phyloP scores from a whole-genome alignment of 805 yeast species.

The Wickerhamomyces xylosicus region DNA sequence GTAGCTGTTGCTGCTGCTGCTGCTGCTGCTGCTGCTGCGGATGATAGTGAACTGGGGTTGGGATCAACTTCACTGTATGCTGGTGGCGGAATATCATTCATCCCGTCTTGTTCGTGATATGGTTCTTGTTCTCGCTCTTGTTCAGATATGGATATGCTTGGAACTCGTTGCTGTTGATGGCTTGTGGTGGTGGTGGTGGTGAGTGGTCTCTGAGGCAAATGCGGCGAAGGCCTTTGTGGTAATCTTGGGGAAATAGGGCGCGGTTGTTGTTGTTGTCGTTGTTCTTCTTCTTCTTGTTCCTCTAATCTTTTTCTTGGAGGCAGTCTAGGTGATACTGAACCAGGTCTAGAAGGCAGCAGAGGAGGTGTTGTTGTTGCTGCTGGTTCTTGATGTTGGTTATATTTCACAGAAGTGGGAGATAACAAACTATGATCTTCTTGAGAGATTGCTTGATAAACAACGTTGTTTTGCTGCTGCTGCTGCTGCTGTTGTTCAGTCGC shows the following conservation, averaged over 20 bases:
- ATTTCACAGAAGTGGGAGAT: not conserved
- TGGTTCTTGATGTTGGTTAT: not conserved
- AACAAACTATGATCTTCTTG: not conserved
- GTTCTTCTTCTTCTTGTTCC: no score
- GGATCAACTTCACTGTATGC: slow-evolving; percentile 24
- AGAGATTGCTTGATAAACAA: not conserved
- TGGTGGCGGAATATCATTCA: slow-evolving; percentile 21
- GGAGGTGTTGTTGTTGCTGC: not conserved
- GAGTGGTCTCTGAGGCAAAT: not conserved
- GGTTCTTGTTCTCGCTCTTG: not conserved
- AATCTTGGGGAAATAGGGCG: not conserved
- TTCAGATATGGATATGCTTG: not conserved
- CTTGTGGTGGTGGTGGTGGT: not conserved
- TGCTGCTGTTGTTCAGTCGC: not conserved
- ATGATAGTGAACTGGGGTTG: slow-evolving; percentile 4
- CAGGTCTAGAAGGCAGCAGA: not conserved
- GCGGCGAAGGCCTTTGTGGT: slow-evolving; percentile 2
- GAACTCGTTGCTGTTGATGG: not conserved
- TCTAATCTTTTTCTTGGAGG: not conserved
- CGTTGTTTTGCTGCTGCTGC: not conserved
- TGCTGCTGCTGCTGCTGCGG: not conserved
- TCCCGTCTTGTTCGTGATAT: not conserved
- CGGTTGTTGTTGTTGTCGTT: no score
- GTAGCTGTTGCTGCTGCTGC: slow-evolving; percentile 1
- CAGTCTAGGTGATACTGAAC: not conserved